Conservation (phyloP, 1,284 basidiomycete genomes). For the Sanghuangporus sanghuang region DNA sequence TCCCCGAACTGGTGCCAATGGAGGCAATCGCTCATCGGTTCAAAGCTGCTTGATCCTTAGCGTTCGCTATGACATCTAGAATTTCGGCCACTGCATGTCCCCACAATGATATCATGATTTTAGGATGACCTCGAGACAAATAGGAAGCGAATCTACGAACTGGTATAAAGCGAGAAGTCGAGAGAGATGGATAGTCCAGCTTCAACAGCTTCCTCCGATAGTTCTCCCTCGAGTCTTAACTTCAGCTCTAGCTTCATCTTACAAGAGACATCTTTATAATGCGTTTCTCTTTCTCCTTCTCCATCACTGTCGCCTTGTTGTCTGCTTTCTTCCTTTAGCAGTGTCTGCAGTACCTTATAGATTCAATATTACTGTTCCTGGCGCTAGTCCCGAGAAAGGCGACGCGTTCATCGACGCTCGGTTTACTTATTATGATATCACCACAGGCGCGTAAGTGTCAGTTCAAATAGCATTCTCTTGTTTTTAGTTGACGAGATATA, state of each 20-base stretch:
- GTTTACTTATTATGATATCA: not conserved
- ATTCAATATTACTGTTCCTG: not conserved
- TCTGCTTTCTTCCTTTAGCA: not conserved
- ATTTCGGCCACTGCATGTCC: too few relatives aligned
- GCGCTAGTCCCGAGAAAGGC: not conserved
- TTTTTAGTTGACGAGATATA: not conserved
- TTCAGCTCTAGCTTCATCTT: not conserved
- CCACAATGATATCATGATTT: too few relatives aligned
- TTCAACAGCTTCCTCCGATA: too few relatives aligned
- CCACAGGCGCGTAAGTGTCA: not conserved
- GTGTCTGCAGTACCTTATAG: not conserved
- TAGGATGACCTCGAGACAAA: too few relatives aligned
- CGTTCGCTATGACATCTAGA: too few relatives aligned
- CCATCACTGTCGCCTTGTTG: not conserved
- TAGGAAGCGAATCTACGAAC: too few relatives aligned
- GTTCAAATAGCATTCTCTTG: not conserved
- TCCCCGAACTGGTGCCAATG: too few relatives aligned
- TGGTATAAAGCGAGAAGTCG: too few relatives aligned
- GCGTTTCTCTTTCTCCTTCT: not conserved
- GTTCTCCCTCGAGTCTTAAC: not conserved
- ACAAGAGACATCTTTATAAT: not conserved
- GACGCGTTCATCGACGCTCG: not conserved
- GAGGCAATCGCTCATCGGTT: too few relatives aligned
- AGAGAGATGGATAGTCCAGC: too few relatives aligned
- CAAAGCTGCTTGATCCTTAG: too few relatives aligned